Conservation (phyloP, 1,284 basidiomycete genomes). For the Afroboletus lepidellus region DNA sequence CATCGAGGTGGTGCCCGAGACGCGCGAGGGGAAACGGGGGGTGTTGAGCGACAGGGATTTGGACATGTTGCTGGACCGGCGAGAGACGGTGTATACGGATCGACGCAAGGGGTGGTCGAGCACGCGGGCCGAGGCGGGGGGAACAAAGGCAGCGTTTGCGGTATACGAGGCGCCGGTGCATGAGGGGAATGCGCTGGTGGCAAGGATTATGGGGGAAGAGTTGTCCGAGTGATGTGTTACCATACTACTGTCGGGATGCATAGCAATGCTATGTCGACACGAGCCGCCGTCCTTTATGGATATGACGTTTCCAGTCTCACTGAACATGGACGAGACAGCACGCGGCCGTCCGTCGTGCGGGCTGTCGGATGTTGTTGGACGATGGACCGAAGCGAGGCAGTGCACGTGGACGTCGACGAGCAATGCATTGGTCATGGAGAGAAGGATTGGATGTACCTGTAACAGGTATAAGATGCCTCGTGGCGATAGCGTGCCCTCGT, state of each 20-base stretch:
- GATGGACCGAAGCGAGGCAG: no score
- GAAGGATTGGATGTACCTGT: no score
- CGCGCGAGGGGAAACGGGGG: slow-evolving; percentile 58
- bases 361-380: no score
- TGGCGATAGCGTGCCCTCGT: neutral
- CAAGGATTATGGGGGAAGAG: slow-evolving; percentile 64
- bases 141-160: slow-evolving; percentile 69
- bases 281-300: no score
- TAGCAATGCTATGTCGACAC: no score
- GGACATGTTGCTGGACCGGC: slow-evolving; percentile 78
- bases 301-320: no score
- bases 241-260: no score
- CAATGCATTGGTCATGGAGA: no score
- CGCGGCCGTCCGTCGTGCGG: no score
- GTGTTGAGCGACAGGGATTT: slow-evolving; percentile 84
- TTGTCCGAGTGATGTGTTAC: slow-evolving; percentile 13
- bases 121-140: slow-evolving; percentile 18
- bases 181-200: slow-evolving; percentile 70
- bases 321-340: no score
- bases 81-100: slow-evolving; percentile 74
- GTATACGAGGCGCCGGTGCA: slow-evolving; percentile 76
- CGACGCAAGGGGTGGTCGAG: slow-evolving; percentile 79
- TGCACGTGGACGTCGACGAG: no score
- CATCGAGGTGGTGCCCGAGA: slow-evolving; percentile 82
- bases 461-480: neutral